Evolutionary conservation across 768 basidiomycete species (phyloP).

Genomic region (Tremella yokohamensis): DNA sequence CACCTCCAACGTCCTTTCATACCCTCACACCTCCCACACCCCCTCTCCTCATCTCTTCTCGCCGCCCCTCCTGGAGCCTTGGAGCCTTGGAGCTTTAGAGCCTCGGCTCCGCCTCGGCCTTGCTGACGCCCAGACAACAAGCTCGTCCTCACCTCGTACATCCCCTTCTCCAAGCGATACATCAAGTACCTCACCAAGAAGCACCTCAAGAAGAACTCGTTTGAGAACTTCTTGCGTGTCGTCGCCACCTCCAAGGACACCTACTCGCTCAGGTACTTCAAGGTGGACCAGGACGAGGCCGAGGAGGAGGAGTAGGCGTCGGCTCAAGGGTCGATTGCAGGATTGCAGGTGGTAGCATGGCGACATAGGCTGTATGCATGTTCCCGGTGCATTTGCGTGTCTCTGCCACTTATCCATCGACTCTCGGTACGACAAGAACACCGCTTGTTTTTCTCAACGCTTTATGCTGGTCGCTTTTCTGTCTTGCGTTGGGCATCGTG

Average conservation of each 20-base stretch:
- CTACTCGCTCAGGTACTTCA: conserved; percentile 87
- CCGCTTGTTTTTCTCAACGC: no score
- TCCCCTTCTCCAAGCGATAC: conserved; percentile 94
- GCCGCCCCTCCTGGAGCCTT: neutral
- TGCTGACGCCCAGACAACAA: conserved; percentile 57
- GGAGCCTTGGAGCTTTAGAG: no score
- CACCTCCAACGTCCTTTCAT: neutral
- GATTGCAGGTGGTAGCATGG: no score
- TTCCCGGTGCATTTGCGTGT: no score
- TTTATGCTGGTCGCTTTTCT: no score
- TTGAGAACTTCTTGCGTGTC: conserved; percentile 94
- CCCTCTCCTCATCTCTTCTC: neutral
- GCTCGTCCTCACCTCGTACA: conserved; percentile 76
- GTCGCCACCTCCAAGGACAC: conserved; percentile 89
- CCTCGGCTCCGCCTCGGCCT: neutral
- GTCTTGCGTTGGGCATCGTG: no score
- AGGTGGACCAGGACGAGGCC: conserved; percentile 53
- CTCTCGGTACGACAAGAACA: no score
- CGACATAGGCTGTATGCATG: no score
- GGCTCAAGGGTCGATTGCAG: conserved; percentile 1
- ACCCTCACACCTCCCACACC: neutral
- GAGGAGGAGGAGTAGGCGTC: conserved; percentile 51
- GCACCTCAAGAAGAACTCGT: conserved; percentile 91
- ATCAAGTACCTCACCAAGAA: conserved; percentile 97
- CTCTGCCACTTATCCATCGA: no score